Conservation (phyloP, 2,329 filamentous ascomycete species). For the Pseudogymnoascus sp. region DNA sequence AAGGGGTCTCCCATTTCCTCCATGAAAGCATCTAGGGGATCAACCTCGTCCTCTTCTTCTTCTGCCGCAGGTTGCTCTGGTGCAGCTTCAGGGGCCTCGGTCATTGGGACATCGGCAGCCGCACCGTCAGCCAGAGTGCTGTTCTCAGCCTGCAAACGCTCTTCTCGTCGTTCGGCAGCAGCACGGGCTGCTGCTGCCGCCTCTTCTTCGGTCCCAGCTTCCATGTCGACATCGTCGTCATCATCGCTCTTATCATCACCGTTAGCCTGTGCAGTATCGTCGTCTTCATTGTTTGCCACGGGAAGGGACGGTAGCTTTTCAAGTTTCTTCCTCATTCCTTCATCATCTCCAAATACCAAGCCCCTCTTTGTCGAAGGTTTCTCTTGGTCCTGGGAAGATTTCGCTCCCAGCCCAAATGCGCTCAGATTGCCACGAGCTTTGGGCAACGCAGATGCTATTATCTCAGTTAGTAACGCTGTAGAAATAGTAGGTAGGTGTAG, state of each 20-base stretch:
- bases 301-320: slow-evolving; percentile 78
- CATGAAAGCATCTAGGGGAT: slow-evolving; percentile 98
- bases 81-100: slow-evolving; percentile 23
- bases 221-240: slow-evolving; percentile 63
- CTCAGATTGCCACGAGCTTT: slow-evolving; percentile 68
- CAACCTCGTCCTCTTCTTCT: slow-evolving; percentile 60
- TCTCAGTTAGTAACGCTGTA: background rate
- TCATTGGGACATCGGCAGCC: slow-evolving; percentile 25
- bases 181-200: slow-evolving; percentile 76
- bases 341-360: slow-evolving; percentile 80
- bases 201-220: slow-evolving; percentile 77
- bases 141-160: slow-evolving; percentile 42
- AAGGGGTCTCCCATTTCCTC: slow-evolving; percentile 45
- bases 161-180: slow-evolving; percentile 76
- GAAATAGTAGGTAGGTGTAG: background rate
- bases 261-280: slow-evolving; percentile 45
- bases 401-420: slow-evolving; percentile 72
- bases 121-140: slow-evolving; percentile 25
- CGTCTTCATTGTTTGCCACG: slow-evolving; percentile 51
- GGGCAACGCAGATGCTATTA: slow-evolving; percentile 43
- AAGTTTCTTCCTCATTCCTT: slow-evolving; percentile 77
- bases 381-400: slow-evolving; percentile 54
- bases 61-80: slow-evolving; percentile 33
- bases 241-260: slow-evolving; percentile 54
- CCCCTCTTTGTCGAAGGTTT: slow-evolving; percentile 64